Base-by-base conservation (phyloP, 768 basidiomycete genomes). In the Wakefieldia striispora region DNA sequence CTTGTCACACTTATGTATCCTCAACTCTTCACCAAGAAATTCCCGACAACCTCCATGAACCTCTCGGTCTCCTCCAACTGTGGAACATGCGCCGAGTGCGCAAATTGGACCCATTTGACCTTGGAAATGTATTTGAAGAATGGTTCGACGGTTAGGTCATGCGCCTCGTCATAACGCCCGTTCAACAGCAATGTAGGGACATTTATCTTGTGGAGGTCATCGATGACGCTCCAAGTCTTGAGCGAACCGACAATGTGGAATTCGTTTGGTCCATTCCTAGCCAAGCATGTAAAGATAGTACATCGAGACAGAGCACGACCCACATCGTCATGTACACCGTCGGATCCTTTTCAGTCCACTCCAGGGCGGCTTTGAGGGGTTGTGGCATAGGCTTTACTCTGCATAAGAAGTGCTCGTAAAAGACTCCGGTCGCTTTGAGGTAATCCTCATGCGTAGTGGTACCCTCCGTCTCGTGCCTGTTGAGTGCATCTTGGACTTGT, bases 241-340 rank as follows among this genome's bases (percentile, higher is more conserved):
- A 74, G 61, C 4, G 68, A 63, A 17, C 63, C 60, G 21, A 55
- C 35, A 38, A 74, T 62, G 45, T 61, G 54, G 51, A 74, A 75
- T 38, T 69, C 69, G 34, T 67, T 69, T 14, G 70, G 71, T n/a
- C 74, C 72, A n/a, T 65, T 64, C 70, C 73, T 76, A 44, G 7
- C 13, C 36, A 33, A 41, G 19, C 6, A 29, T 35, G 8, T 43
- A 46, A 43, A 47, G 42, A 38, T 14, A 4, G 11, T 42, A 29
- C n/a, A 50, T 29, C 8, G 3, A 42, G 19, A 33, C 3, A 29
- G 13, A 26, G 43, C 24, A 58, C 72, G 36, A 59, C 73, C 37
- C 39, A 78, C 80, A 82, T 78, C 2, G 75, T 74, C 34, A 58
- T 49, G 43, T 74, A 74, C 5, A 80, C 77, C 0, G 79, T 81